Evolutionary conservation across 73 alveolate genomes (phyloP), one percentile per base, ranked within the genome.

Genomic region (Paramecium bursaria): DNA sequence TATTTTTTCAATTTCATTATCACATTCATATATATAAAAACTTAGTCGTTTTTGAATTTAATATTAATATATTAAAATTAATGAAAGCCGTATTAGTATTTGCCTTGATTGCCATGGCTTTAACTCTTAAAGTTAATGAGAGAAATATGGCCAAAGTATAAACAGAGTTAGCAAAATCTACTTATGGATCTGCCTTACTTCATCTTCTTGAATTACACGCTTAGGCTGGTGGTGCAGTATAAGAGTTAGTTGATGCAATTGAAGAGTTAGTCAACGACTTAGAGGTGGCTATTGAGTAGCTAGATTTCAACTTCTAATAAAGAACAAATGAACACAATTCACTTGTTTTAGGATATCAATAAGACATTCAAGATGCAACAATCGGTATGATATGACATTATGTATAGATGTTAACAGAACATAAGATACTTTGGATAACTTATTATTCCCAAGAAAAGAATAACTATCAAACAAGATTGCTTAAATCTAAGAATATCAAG

Each of bases 371-470:
- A 14, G 82, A 67, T 67, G 82, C 82, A 15, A 57, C 21, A 1
- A 67, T 67, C 27, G 82, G 82, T 67, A 67, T 30, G 23, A 14
- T 9, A 15, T 30, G 14, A 39, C 6, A 35, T 42, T 19, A 67
- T 39, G 15, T 67, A 25, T 1, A 67, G 82, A 67, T 67, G 82
- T 67, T 27, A 42, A 67, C 23, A 67, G 30, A 13, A 67, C 82
- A 11, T 67, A 67, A 67, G 82, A 67, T 42, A 67, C 82, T 17
- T 42, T 67, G 30, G 82, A 67, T 67, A 67, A 67, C 82, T 67
- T 67, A 67, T 47, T 67, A 31, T 67, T 67, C 82, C 82, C 82
- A 67, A 67, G 82, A 67, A 67, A 25, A 27, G 82, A 67, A 67
- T 67, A 67, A 67, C 82, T 67, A 11, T 39, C 19, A 67, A 47